Conservation (phyloP, 768 basidiomycete genomes). For the Pleurotus ostreatus region DNA sequence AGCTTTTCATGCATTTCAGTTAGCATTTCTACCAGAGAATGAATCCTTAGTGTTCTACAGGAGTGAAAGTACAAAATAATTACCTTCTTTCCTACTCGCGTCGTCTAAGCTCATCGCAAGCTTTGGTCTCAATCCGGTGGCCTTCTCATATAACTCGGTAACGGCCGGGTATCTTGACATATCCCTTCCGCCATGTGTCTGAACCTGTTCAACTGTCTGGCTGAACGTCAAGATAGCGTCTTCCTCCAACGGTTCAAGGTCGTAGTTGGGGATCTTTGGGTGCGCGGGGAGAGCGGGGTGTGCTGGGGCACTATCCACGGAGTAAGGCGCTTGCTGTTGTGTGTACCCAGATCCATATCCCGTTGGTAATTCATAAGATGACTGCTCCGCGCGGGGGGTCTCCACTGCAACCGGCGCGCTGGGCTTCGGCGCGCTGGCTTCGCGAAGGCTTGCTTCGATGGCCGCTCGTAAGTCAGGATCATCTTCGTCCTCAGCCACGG, state of each 20-base stretch:
- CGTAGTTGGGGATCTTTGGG: conserved; percentile 68
- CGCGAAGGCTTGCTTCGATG: conserved; percentile 92
- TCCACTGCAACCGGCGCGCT: conserved; percentile 70
- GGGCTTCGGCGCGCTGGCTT: conserved; percentile 71
- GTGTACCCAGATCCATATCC: conserved; percentile 30
- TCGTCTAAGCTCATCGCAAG: conserved; percentile 83
- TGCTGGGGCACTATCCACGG: conserved; percentile 28
- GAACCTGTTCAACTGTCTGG: conserved; percentile 83
- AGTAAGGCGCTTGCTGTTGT: conserved; percentile 32
- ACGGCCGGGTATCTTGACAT: conserved; percentile 81
- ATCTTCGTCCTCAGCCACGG: conserved; percentile 64
- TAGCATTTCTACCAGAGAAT: conserved; percentile 59
- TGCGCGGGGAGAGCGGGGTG: conserved; percentile 41
- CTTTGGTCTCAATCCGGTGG: conserved; percentile 74
- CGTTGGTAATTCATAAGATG: conserved; percentile 22
- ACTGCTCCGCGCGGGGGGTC: conserved; percentile 42
- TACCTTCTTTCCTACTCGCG: conserved; percentile 80
- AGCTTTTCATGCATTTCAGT: conserved; percentile 94
- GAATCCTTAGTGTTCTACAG: neutral
- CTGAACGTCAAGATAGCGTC: conserved; percentile 89
- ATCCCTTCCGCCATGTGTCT: conserved; percentile 73
- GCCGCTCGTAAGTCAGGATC: conserved; percentile 91
- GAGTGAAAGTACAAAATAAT: conserved; percentile 9
- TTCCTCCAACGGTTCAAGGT: conserved; percentile 76
- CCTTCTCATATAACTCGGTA: conserved; percentile 80